Percentiles rank a stretch among this genome's conserved stretches.
phyloP scores from a whole-genome alignment of 2,329 filamentous ascomycete genomes.

The Lachnellula suecica region DNA sequence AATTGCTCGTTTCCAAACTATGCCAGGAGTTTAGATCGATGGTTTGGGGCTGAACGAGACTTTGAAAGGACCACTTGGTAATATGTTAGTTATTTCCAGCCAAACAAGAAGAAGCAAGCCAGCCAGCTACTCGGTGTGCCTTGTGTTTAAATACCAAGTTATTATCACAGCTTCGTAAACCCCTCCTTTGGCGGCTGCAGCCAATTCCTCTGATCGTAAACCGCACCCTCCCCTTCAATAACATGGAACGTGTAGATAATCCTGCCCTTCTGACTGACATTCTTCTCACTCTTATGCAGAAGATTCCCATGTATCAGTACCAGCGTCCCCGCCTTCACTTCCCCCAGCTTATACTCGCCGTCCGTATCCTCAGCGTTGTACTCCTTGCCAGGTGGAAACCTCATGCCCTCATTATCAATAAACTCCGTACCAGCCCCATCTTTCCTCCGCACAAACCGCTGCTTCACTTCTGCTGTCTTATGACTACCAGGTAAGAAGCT shows the following conservation, averaged over 20 bases:
- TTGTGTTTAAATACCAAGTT: neutral
- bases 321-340: conserved; percentile 87
- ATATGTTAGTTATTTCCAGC: no score
- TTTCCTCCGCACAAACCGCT: conserved; percentile 71
- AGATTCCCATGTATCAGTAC: conserved; percentile 96
- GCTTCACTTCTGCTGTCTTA: conserved; percentile 65
- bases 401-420: conserved; percentile 63
- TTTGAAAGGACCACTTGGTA: no score
- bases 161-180: conserved; percentile 53
- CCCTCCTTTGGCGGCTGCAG: conserved; percentile 79
- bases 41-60: no score
- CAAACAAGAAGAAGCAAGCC: no score
- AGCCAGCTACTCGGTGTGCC: no score
- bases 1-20: no score
- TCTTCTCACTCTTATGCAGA: conserved; percentile 94
- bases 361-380: conserved; percentile 45
- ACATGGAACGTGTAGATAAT: conserved; percentile 98
- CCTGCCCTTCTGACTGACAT: conserved; percentile 78
- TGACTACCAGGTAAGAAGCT: conserved; percentile 85
- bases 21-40: no score
- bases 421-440: conserved; percentile 63
- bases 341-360: conserved; percentile 71
- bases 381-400: conserved; percentile 57
- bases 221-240: conserved; percentile 74
- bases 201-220: conserved; percentile 90